Percentiles rank a stretch among this genome's conserved stretches.
Conservation (phyloP, 495 filamentous ascomycete species). For the Hypomontagnella monticulosa region DNA sequence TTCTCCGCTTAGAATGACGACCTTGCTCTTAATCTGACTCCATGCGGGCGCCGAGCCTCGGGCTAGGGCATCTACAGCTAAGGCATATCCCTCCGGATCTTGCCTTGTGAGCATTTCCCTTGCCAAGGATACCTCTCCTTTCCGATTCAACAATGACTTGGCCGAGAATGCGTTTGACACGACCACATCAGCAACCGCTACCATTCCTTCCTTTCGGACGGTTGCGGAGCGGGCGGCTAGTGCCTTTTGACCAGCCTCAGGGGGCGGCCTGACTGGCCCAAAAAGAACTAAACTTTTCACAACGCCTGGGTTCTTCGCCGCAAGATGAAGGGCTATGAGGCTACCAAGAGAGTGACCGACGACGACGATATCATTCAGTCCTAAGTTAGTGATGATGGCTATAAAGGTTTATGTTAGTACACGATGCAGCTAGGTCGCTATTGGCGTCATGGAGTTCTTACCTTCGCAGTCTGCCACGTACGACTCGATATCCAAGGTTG, state of each 20-base stretch:
- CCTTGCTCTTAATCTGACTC: not conserved
- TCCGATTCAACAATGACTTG: conserved; percentile 1
- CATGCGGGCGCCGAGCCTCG: not conserved
- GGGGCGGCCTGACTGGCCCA: not conserved
- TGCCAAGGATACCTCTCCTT: conserved; percentile 10
- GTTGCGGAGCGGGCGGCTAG: not conserved
- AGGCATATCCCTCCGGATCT: conserved; percentile 9
- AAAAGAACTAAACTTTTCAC: not conserved
- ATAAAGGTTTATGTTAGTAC: not conserved
- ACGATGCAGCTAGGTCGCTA: not conserved
- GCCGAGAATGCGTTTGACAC: conserved; percentile 10
- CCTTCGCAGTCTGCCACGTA: conserved; percentile 20
- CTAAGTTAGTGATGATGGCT: conserved; percentile 4
- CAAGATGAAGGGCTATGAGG: conserved; percentile 4
- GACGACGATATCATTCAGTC: not conserved
- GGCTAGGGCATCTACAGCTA: conserved; percentile 5
- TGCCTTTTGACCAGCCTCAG: conserved; percentile 1
- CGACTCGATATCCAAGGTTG: conserved; percentile 6
- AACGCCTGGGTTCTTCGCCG: not conserved
- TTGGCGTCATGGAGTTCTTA: not conserved
- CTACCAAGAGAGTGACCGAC: conserved; percentile 2
- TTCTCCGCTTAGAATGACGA: not conserved
- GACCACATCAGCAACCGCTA: not conserved
- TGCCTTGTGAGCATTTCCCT: conserved; percentile 23
- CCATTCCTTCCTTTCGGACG: conserved; percentile 1